Evolutionary conservation across 306 rosid genomes (phyloP), one percentile per base, ranked within the genome.

Genomic region (Argentina anserina): DNA sequence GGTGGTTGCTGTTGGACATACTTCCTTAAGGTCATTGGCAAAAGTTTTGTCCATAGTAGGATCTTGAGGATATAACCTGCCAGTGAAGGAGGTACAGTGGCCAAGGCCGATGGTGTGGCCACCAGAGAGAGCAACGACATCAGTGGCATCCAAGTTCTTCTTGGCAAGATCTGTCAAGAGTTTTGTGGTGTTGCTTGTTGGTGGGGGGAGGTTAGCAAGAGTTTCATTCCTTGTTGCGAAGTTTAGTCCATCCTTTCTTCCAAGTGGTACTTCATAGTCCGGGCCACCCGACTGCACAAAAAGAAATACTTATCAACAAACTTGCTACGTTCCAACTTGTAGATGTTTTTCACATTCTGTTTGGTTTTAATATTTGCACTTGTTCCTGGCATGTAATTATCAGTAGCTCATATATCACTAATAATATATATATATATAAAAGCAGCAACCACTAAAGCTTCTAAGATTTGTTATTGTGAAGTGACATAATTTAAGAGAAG

Each of bases 201-300:
- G 91, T 34, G 59, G 0, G 2, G 96, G 92, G 3, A 87, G 90
- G n/a, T 81, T 78, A 0, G 13, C 67, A 43, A 20, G 0, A 34
- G 88, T 83, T 1, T 73, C 82, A 7, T 58, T 6, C 29, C 1
- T 12, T 11, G 78, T 81, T 18, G 82, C 90, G 20, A 81, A 85
- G 12, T 12, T 69, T 8, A 68, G 59, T 0, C 88, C 89, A 33
- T 89, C 96, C 4, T 76, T 72, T 74, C 96, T 87, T 78, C 96
- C 96, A 29, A 87, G 26, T 20, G 96, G 92, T 7, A 87, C 79
- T 2, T 56, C 64, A 41, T 87, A 90, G 1, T 86, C 82, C 9
- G 90, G 92, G 39, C 96, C 96, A 65, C 92, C 92, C 6, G 92
- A 81, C 96, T 90, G 84, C 43, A 74, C 3, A n/a, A 37, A 9